phyloP scores from a whole-genome alignment of 768 basidiomycete species.

The Phaffia australis region DNA sequence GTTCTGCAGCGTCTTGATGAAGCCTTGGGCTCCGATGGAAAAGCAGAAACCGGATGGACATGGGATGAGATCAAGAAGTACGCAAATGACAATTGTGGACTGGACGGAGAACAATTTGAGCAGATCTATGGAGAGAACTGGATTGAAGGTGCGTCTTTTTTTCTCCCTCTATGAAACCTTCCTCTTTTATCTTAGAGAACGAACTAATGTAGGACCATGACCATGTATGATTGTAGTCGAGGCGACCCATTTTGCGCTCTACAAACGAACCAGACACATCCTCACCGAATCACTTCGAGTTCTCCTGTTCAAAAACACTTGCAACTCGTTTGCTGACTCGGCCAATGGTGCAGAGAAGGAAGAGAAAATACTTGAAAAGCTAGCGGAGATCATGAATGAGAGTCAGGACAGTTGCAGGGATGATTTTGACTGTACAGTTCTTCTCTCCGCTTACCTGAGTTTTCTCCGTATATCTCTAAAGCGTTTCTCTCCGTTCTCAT shows the following conservation, averaged over 20 bases:
- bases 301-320: constrained; percentile 60
- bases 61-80: constrained; percentile 54
- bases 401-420: constrained; percentile 60
- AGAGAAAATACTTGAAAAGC: constrained; percentile 40
- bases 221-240: constrained; percentile 47
- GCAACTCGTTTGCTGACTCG: constrained; percentile 42
- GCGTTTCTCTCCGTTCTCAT: too few relatives aligned
- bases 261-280: constrained; percentile 71
- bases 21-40: constrained; percentile 30
- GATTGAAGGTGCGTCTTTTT: constrained; percentile 54
- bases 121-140: constrained; percentile 58
- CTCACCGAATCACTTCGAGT: constrained; percentile 70
- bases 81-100: constrained; percentile 47
- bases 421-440: constrained; percentile 51
- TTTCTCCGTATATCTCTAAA: too few relatives aligned
- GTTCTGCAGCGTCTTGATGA: constrained; percentile 43
- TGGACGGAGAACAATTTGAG: constrained; percentile 49
- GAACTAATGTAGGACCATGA: background rate
- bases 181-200: too few relatives aligned
- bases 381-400: constrained; percentile 67
- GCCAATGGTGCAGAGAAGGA: constrained; percentile 21
- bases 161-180: too few relatives aligned
- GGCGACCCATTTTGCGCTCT: constrained; percentile 67
- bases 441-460: too few relatives aligned
- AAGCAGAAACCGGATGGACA: constrained; percentile 53